phyloP scores from a whole-genome alignment of 2,329 filamentous ascomycete genomes.

The Ophidiomyces ophidiicola region DNA sequence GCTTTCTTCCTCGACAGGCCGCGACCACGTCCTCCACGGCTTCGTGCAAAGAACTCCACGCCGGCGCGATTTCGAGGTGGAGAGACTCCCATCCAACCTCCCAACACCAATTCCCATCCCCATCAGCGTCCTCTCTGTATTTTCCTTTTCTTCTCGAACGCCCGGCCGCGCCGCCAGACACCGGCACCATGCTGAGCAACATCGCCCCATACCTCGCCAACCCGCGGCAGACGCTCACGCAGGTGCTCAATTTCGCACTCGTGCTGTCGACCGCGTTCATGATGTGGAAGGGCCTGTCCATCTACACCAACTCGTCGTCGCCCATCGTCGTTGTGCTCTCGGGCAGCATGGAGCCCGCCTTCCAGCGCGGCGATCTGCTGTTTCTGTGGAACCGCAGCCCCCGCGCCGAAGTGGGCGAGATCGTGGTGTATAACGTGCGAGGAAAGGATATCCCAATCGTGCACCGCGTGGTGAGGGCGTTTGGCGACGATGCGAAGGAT shows the following conservation, averaged over 20 bases:
- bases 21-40: too few species aligned
- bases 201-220: slow-evolving; percentile 49
- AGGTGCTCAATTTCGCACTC: slow-evolving; percentile 81
- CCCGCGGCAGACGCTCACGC: slow-evolving; percentile 66
- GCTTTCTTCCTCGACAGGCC: too few species aligned
- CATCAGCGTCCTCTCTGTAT: slow-evolving; percentile 35
- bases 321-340: slow-evolving; percentile 56
- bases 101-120: slow-evolving; percentile 33
- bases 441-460: slow-evolving; percentile 97
- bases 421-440: slow-evolving; percentile 72
- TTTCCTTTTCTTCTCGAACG: slow-evolving; percentile 28
- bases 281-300: slow-evolving; percentile 84
- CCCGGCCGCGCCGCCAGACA: slow-evolving; percentile 7
- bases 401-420: slow-evolving; percentile 56
- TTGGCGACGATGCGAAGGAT: slow-evolving; percentile 36
- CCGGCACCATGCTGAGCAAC: slow-evolving; percentile 50
- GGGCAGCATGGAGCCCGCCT: slow-evolving; percentile 57
- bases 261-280: slow-evolving; percentile 87
- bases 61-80: too few species aligned
- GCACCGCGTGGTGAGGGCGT: slow-evolving; percentile 70
- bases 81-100: neutral
- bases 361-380: slow-evolving; percentile 51
- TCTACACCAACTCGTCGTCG: slow-evolving; percentile 60
- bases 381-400: slow-evolving; percentile 51
- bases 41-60: too few species aligned